Conservation (phyloP, 2,329 filamentous ascomycete genomes). For the Monosporascus sp. region DNA sequence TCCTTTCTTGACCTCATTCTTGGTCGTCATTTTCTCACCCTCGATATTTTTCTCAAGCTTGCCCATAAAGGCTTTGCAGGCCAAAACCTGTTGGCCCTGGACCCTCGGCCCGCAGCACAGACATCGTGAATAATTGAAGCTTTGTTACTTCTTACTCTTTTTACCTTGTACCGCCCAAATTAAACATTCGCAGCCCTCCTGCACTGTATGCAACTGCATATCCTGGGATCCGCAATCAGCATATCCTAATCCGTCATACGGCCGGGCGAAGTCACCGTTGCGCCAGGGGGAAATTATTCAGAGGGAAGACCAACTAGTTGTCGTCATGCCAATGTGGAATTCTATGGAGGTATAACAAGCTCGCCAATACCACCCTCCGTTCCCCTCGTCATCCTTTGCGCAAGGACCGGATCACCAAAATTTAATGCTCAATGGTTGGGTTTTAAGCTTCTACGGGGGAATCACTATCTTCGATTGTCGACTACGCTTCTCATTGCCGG, state of each 20-base stretch:
- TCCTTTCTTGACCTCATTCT: too few species aligned
- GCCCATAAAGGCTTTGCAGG: not conserved
- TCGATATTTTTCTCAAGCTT: not conserved
- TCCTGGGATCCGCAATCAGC: not conserved
- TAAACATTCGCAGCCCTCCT: not conserved
- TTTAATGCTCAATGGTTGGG: slow-evolving; percentile 10
- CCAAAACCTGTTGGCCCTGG: not conserved
- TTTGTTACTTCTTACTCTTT: not conserved
- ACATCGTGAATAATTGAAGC: not conserved
- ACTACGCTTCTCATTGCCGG: not conserved
- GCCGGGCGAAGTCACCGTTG: not conserved
- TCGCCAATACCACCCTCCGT: slow-evolving; percentile 13
- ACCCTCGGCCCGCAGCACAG: not conserved
- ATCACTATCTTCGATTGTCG: not conserved
- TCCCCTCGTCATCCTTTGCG: slow-evolving; percentile 11
- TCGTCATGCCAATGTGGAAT: slow-evolving; percentile 13
- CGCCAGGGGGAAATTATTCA: not conserved
- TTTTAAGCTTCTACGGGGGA: slow-evolving; percentile 1
- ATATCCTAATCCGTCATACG: not conserved
- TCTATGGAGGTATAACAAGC: slow-evolving; percentile 10
- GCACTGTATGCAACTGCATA: not conserved
- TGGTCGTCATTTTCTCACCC: too few species aligned
- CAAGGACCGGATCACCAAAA: slow-evolving; percentile 9
- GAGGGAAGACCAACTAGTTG: slow-evolving; percentile 6
- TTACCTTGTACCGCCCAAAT: not conserved